Conservation (phyloP, 2,329 filamentous ascomycete genomes). For the Pestalotiopsis sp. region DNA sequence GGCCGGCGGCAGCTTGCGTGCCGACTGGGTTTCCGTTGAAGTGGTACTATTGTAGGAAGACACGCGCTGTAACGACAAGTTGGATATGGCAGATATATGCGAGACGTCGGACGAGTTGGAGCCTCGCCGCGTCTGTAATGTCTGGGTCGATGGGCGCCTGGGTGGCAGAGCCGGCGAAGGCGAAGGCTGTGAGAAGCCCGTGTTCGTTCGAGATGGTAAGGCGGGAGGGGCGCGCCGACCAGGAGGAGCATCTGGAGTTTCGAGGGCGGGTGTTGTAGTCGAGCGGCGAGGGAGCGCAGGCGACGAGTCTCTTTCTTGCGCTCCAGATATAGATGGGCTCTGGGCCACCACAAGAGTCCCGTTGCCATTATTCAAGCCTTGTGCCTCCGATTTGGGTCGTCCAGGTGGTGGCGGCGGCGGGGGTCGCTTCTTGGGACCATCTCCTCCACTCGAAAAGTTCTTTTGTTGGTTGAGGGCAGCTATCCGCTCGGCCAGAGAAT, state of each 20-base stretch:
- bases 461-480: slow-evolving; percentile 66
- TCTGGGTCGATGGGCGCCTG: slow-evolving; percentile 50
- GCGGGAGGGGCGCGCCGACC: slow-evolving; percentile 37
- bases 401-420: slow-evolving; percentile 51
- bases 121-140: slow-evolving; percentile 48
- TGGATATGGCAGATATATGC: slow-evolving; percentile 56
- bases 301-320: slow-evolving; percentile 30
- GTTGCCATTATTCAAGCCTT: slow-evolving; percentile 34
- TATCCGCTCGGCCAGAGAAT: slow-evolving; percentile 63
- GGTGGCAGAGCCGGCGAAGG: slow-evolving; percentile 54
- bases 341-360: slow-evolving; percentile 21
- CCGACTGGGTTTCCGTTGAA: slow-evolving; percentile 42
- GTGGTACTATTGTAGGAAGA: slow-evolving; percentile 53
- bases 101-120: slow-evolving; percentile 64
- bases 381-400: slow-evolving; percentile 38
- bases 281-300: slow-evolving; percentile 42
- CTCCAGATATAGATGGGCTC: slow-evolving; percentile 42
- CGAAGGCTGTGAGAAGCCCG: slow-evolving; percentile 39
- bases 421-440: slow-evolving; percentile 36
- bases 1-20: slow-evolving; percentile 55
- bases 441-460: slow-evolving; percentile 51
- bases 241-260: slow-evolving; percentile 27
- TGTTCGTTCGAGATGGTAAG: slow-evolving; percentile 41
- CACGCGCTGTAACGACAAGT: slow-evolving; percentile 49
- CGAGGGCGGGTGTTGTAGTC: slow-evolving; percentile 26